Base-by-base conservation (phyloP, 2,329 filamentous ascomycete species). In the Dothistroma pini region DNA sequence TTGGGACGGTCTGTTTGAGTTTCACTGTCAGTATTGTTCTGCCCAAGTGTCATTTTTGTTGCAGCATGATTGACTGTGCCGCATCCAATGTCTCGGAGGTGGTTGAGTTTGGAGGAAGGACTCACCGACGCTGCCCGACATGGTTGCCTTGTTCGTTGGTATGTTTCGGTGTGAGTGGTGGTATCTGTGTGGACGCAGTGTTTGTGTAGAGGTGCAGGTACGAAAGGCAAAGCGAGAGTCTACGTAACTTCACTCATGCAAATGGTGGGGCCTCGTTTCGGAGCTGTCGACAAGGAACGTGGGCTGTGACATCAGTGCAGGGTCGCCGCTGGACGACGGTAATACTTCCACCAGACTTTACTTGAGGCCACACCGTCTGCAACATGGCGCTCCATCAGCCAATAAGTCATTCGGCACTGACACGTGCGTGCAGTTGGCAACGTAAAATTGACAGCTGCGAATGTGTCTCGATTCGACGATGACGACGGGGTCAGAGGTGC, bases 1-100 rank as follows among this genome's bases (percentile, higher is more conserved):
- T 96, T 91, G 68, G 87, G 85, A 75, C 93, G 88, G 74, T 96
- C 91, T 67, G 49, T 7, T 7, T 10, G 47, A 44, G 54, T 10
- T 22, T 55, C 22, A 54, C 8, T 44, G n/a, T 44, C 14, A 44
- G 41, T 44, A 44, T 8, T n/a, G 41, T 14, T 44, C n/a, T 8
- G n/a, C 41, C 16, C 4, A 7, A 44, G 41, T n/a, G 41, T 6
- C 41, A 1, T 44, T 4, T 44, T 19, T 4, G 41, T 19, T 8
- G 16, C 16, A 44, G 14, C 41, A 19, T 19, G 4, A n/a, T 19
- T 19, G 41, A 29, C 48, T 51, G 48, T 29, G 48, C 48, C 48
- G 21, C 48, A 14, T 51, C 19, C 10, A 14, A 29, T 25, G 21
- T 10, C 48, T 25, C 11, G 21, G 44, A 6, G n/a, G 29, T 31